Evolutionary conservation across 2,329 filamentous ascomycete genomes (phyloP), one percentile per base, ranked within the genome.

Genomic region (Colletotrichum trifolii): DNA sequence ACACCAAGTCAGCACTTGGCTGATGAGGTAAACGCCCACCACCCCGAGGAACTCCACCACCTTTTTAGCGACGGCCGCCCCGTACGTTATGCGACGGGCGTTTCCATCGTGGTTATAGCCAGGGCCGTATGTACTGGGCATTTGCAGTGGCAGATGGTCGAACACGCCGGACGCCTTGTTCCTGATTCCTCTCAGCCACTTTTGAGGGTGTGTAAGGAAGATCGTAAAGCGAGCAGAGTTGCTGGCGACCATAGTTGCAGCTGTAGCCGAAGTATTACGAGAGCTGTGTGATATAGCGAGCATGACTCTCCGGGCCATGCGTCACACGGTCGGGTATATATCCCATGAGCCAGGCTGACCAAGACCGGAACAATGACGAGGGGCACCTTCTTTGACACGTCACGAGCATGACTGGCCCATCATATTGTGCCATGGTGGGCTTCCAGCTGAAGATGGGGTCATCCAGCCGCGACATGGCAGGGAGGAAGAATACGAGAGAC

Each of bases 1-100:
- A 2, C 75, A 78, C 71, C 80, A 83, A 17, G 84, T 82, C 38
- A 82, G 67, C n/a, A 84, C 67, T 69, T 85, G 79, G 61, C 80
- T 79, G 13, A 72, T 33, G 2, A 82, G 67, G 45, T 78, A 82
- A 8, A 84, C 73, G 7, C 77, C 35, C 2, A 74, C 67, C 9
- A 81, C 74, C 12, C 74, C 69, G 7, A 77, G 12, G 25, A 81
- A 70, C 34, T 75, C 68, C 9, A 57, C 65, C 2, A 70, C 45
- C 25, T 49, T 38, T 6, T 43, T 36, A 11, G 40, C 11, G 12
- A 55, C 35, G 5, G 38, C 13, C 40, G 17, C 48, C 11, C 48
- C 10, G 11, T 38, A 50, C 60, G 60, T 60, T 45, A 42, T 42
- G 11, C 43, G 34, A 38, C 33, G 53, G 11, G 36, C 35, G 12